Evolutionary conservation across 1,139 yeast species (phyloP), one percentile per base, ranked within the genome.

Genomic region (Debaryomycetaceae sp.): DNA sequence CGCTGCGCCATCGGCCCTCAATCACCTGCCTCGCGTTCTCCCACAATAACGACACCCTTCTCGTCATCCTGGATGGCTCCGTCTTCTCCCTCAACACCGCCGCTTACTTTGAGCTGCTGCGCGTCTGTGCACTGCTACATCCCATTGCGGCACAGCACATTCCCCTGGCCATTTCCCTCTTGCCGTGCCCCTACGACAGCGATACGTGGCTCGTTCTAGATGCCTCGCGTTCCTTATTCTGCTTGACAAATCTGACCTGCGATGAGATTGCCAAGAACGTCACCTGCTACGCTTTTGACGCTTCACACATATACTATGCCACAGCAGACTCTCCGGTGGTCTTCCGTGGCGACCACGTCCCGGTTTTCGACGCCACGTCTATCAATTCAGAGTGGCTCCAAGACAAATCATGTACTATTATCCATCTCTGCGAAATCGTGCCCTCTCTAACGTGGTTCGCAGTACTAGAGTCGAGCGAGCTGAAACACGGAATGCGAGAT

Each of bases 1-100:
- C 20, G 10, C 10, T 18, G 20, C 6, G 10, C 8, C n/a, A n/a
- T n/a, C n/a, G n/a, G n/a, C n/a, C n/a, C n/a, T n/a, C n/a, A n/a
- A 30, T 38, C 28, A 46, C 53, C 4, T 61, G 53, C 32, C 30
- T 62, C 5, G 35, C 34, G 16, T 58, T 58, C 36, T 47, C 44
- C 28, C 13, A 33, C 22, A 45, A 49, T 27, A 55, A 49, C 25
- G 34, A 53, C 0, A 28, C 29, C 19, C 37, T 59, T 11, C 47
- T 41, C 27, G 37, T 53, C 4, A 31, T 57, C 7, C 39, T 49
- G 7, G 39, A 33, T 15, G 42, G 42, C 16, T 15, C 8, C 12
- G 27, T 41, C 20, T 31, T 31, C 16, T 27, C 27, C 16, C 22
- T 34, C 3, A 21, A 18, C n/a, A 33, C 32, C 4, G 37, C 27